Evolutionary conservation across 192 early-diverging fungal species (phyloP).

Genomic region (Rhizophagus clarus): DNA sequence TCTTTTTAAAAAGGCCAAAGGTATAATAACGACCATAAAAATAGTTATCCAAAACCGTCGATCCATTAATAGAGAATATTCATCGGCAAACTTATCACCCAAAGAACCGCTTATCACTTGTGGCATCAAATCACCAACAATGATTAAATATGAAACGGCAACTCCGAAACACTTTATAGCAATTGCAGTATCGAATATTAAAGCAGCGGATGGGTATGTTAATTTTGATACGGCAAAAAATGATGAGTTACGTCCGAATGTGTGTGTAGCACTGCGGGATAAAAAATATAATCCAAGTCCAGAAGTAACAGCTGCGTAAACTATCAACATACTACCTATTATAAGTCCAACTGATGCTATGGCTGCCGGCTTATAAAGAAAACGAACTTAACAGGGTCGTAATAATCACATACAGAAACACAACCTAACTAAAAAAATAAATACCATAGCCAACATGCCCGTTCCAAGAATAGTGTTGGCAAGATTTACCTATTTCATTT

Average conservation of each 20-base stretch:
- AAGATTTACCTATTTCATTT: constrained; percentile 74
- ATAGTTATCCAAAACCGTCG: constrained; percentile 86
- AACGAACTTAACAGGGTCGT: not conserved
- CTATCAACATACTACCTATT: constrained; percentile 79
- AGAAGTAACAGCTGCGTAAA: constrained; percentile 74
- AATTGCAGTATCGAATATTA: constrained; percentile 94
- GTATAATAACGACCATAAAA: constrained; percentile 69
- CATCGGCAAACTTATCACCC: constrained; percentile 34
- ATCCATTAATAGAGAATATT: constrained; percentile 52
- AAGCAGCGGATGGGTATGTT: constrained; percentile 87
- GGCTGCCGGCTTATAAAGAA: constrained; percentile 71
- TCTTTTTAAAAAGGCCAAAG: constrained; percentile 77
- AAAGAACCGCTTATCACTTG: constrained; percentile 53
- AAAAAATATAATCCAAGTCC: constrained; percentile 86
- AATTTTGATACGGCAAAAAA: constrained; percentile 91
- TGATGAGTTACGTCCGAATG: constrained; percentile 76
- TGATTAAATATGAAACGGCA: constrained; percentile 91
- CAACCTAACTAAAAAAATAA: not conserved
- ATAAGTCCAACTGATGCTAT: constrained; percentile 82
- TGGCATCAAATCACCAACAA: constrained; percentile 92
- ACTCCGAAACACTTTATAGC: constrained; percentile 99
- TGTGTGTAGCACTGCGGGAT: constrained; percentile 71
- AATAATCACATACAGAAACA: not conserved
- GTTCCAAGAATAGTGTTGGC: constrained; percentile 96
- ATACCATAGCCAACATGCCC: constrained; percentile 96